Evolutionary conservation across 345 rosid genomes (phyloP).

Genomic region (Euphorbia lathyris): DNA sequence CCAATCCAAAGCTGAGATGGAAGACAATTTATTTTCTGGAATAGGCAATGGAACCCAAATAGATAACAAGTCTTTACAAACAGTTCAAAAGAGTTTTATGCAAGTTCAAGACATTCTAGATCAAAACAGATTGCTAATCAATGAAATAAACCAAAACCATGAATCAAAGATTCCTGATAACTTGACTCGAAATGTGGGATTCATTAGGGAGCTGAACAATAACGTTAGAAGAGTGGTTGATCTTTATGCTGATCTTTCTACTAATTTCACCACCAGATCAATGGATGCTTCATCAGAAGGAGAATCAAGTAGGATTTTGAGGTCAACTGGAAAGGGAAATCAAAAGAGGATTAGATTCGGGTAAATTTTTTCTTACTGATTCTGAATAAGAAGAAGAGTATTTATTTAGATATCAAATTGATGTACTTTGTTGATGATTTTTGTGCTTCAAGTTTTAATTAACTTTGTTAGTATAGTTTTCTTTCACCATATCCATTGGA

Average conservation of each 20-base stretch:
- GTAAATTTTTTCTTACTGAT: conserved; percentile 23
- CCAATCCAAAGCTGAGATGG: too few species aligned
- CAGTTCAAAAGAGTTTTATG: too few species aligned
- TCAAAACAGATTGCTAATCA: conserved; percentile 29
- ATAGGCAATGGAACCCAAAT: too few species aligned
- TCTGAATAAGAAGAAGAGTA: conserved; percentile 25
- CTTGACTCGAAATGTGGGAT: too few species aligned
- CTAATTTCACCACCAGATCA: conserved; percentile 25
- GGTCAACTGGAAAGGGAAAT: conserved; percentile 24
- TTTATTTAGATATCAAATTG: conserved; percentile 17
- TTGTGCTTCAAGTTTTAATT: conserved; percentile 6
- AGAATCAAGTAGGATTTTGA: conserved; percentile 29
- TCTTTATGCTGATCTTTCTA: conserved; percentile 30
- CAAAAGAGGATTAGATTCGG: conserved; percentile 32
- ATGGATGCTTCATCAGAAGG: conserved; percentile 30
- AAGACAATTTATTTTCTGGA: too few species aligned
- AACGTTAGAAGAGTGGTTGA: conserved; percentile 35
- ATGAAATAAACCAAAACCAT: conserved; percentile 32
- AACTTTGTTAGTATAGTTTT: conserved; percentile 20
- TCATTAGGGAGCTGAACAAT: conserved; percentile 34
- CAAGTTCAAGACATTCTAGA: conserved; percentile 33
- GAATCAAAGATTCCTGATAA: too few species aligned
- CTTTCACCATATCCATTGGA: conserved; percentile 23
- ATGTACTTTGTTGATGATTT: conserved; percentile 7
- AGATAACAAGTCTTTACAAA: too few species aligned